These are phyloP conservation scores for Serendipita sp. DNA, from an alignment of 768 basidiomycete species.

Conservation along the genomic window DNA sequence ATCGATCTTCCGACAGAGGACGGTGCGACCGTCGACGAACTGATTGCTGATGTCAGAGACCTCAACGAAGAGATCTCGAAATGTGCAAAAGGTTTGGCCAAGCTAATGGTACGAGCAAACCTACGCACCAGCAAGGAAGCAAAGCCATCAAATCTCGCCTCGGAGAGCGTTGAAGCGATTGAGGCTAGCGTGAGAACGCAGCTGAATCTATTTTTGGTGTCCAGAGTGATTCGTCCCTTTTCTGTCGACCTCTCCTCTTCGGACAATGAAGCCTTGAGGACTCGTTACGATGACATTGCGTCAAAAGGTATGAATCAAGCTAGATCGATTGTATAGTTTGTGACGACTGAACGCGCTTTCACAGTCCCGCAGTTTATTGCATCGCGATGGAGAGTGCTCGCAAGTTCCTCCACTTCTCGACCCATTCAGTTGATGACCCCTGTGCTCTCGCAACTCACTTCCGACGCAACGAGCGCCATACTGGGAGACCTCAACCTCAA, in stretches of 20 bases:
- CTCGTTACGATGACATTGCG: neutral
- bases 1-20: neutral
- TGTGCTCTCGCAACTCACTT: neutral
- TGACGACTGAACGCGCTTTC: neutral
- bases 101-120: neutral
- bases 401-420: constrained; percentile 1
- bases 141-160: neutral
- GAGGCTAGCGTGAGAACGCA: neutral
- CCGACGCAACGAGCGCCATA: neutral
- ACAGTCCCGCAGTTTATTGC: constrained; percentile 5
- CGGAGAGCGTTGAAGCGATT: neutral
- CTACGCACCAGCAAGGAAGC: neutral
- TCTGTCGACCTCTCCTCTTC: neutral
- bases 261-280: neutral
- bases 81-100: neutral
- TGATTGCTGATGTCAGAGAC: neutral
- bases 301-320: neutral
- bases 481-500: neutral
- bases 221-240: neutral
- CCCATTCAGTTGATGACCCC: neutral
- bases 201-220: neutral
- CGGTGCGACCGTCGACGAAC: neutral
- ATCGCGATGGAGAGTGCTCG: neutral
- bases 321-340: neutral
- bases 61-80: neutral